Percentiles rank a stretch among this genome's conserved stretches.
Evolutionary conservation across 257 asterid species (phyloP).

Genomic region (Datura wrightii): DNA sequence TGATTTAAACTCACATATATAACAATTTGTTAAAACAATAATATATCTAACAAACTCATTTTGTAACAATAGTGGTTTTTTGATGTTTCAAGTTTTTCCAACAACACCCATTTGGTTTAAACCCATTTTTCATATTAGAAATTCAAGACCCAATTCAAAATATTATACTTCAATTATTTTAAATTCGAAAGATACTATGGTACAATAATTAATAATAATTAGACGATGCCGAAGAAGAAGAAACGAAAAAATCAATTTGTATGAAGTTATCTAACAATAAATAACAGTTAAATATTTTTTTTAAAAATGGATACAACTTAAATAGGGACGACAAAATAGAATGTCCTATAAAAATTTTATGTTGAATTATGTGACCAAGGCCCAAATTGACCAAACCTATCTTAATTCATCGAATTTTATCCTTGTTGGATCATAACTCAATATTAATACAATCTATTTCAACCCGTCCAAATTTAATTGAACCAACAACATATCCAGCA

Average conservation of each 20-base stretch:
- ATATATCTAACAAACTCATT: neutral
- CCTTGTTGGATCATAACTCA: neutral
- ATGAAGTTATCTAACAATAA: too few species aligned
- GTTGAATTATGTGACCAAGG: neutral
- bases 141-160: too few species aligned
- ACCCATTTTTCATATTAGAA: too few species aligned
- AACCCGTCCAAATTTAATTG: neutral
- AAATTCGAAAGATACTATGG: too few species aligned
- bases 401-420: neutral
- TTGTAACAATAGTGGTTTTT: neutral
- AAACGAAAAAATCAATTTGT: too few species aligned
- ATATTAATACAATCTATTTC: neutral
- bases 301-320: neutral
- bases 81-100: neutral
- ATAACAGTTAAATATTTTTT: too few species aligned
- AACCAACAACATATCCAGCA: neutral
- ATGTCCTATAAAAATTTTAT: neutral
- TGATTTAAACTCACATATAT: too few species aligned
- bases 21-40: too few species aligned
- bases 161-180: too few species aligned
- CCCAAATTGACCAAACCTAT: neutral
- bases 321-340: neutral
- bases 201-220: too few species aligned
- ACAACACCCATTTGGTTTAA: neutral
- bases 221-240: too few species aligned